Evolutionary conservation across 768 basidiomycete species (phyloP).

Genomic region (Trichaptum fuscoviolaceum): DNA sequence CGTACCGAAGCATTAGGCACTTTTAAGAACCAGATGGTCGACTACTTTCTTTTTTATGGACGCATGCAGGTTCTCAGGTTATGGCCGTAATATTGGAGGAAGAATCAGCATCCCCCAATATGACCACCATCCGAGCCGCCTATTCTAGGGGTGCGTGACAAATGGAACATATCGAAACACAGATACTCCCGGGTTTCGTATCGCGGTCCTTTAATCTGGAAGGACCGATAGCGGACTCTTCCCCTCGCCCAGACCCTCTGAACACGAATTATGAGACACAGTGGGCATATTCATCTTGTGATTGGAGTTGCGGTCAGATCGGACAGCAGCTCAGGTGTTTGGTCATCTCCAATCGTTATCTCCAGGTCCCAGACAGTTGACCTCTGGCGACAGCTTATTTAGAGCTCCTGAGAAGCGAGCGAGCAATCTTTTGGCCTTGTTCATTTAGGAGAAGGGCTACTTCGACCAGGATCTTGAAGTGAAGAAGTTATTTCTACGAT

Average conservation of each 20-base stretch:
- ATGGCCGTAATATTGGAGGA: too few relatives aligned
- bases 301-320: not conserved
- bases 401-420: not conserved
- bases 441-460: not conserved
- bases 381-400: not conserved
- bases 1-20: not conserved
- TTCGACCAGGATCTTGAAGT: not conserved
- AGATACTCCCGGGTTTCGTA: not conserved
- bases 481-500: not conserved
- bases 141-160: not conserved
- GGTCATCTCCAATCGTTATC: not conserved
- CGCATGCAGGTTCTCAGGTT: too few relatives aligned
- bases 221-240: too few relatives aligned
- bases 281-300: not conserved
- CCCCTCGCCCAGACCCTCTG: too few relatives aligned
- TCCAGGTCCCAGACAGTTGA: not conserved
- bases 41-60: too few relatives aligned
- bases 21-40: too few relatives aligned
- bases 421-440: not conserved
- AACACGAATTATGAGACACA: too few relatives aligned
- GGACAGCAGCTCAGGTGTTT: not conserved
- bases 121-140: not conserved
- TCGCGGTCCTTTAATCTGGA: too few relatives aligned
- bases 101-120: too few relatives aligned
- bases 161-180: not conserved